Conservation (phyloP, 164 flowering plant species). For the Piper betle region DNA sequence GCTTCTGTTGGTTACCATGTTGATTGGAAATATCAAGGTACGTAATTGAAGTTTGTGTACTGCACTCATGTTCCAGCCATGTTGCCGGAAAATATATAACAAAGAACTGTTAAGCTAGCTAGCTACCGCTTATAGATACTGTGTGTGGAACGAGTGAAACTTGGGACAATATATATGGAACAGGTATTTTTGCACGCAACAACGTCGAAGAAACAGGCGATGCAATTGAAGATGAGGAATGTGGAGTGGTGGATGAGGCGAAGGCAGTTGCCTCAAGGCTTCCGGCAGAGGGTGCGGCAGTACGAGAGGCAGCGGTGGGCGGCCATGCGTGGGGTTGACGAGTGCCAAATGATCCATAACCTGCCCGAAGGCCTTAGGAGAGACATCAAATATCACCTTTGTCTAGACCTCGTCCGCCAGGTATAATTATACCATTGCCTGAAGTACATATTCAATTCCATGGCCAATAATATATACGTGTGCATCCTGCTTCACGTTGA, state of each 20-base stretch:
- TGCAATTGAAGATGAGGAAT: constrained; percentile 91
- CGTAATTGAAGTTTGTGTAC: not conserved
- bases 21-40: constrained; percentile 97
- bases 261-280: constrained; percentile 50
- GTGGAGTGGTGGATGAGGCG: constrained; percentile 94
- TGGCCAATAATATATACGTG: too few relatives aligned
- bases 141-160: too few relatives aligned
- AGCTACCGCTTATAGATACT: too few relatives aligned
- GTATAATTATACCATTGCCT: constrained; percentile 15
- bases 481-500: too few relatives aligned
- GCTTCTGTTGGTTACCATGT: constrained; percentile 78
- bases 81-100: too few relatives aligned
- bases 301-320: constrained; percentile 93
- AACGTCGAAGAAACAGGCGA: constrained; percentile 86
- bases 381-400: constrained; percentile 92
- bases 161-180: not conserved
- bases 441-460: too few relatives aligned
- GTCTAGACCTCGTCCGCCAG: constrained; percentile 85
- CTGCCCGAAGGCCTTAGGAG: constrained; percentile 91
- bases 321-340: constrained; percentile 94
- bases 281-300: constrained; percentile 72
- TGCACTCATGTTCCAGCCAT: too few relatives aligned
- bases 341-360: constrained; percentile 64
- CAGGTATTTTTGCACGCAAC: constrained; percentile 36
- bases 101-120: too few relatives aligned